Base-by-base conservation (phyloP, 139 green algal species). In the Chlorella sp. region DNA sequence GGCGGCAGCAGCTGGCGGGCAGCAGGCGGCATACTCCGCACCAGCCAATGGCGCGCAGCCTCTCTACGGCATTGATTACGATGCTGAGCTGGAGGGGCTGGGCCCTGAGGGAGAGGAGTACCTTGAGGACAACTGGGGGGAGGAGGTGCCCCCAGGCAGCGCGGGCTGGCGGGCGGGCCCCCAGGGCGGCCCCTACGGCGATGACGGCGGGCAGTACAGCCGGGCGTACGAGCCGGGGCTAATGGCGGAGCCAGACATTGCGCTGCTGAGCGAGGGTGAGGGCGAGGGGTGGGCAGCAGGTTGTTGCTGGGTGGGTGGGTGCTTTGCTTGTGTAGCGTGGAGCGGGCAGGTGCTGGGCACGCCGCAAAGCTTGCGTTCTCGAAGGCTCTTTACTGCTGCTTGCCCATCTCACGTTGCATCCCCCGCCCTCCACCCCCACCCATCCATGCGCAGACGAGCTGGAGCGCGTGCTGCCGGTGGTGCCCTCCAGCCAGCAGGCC, bases 391-490 rank as follows among this genome's bases (percentile, higher is more conserved):
- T n/a, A n/a, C n/a, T n/a, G n/a, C n/a, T n/a, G n/a, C n/a, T n/a
- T n/a, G n/a, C n/a, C n/a, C n/a, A n/a, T n/a, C n/a, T n/a, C n/a
- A n/a, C 30, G 11, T 5, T 14, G 2, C 75, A 26, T 7, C 48
- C n/a, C 36, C 51, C 32, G 32, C 20, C 19, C 36, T 13, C 54
- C 76, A 38, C 20, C 54, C 19, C 19, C 24, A 34, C n/a, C 75
- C 7, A 19, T 58, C 46, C 11, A 11, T 54, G 13, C 16, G 46
- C 74, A 73, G 40, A 77, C 11, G 87, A 90, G 83, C 68, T 90
- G 87, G 90, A 94, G 22, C 56, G 77, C 19, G 65, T 95, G 34
- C 85, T 95, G 67, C 92, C 92, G 6, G 54, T 95, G 34, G n/a
- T 85, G 19, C 92, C 92, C 36, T 90, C 79, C 11, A n/a, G 82